Conservation (phyloP, 306 rosid species). For the Fragaria vesca region DNA sequence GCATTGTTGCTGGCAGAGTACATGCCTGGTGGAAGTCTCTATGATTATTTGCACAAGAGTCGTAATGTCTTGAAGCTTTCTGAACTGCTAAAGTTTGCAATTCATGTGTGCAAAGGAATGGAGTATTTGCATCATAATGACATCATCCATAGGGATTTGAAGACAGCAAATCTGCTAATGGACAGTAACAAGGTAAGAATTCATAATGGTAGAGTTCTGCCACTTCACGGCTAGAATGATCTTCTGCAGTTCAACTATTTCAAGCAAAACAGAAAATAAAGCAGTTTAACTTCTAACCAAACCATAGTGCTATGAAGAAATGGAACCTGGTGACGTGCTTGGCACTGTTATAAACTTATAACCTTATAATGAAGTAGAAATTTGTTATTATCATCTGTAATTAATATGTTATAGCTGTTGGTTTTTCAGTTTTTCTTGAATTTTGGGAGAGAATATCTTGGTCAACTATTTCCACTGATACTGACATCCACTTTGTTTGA, state of each 20-base stretch:
- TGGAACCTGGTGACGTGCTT: neutral
- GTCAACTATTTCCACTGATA: neutral
- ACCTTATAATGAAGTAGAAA: neutral
- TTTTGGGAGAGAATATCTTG: neutral
- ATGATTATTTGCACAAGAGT: slow-evolving; percentile 94
- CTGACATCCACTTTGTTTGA: neutral
- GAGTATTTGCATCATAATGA: slow-evolving; percentile 80
- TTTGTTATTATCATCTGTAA: neutral
- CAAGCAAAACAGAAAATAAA: neutral
- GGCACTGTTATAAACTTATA: neutral
- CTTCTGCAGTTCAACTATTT: neutral
- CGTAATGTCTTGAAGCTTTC: slow-evolving; percentile 69
- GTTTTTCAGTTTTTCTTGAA: neutral
- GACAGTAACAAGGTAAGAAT: slow-evolving; percentile 73
- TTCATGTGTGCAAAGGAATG: slow-evolving; percentile 96
- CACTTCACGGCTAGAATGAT: neutral
- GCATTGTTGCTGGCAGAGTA: slow-evolving; percentile 60
- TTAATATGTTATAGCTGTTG: neutral
- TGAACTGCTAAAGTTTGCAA: slow-evolving; percentile 75
- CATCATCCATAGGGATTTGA: slow-evolving; percentile 94
- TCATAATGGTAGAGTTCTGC: neutral
- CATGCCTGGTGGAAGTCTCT: slow-evolving; percentile 98
- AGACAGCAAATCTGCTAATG: slow-evolving; percentile 98
- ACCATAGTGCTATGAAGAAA: neutral
- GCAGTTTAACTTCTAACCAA: neutral